phyloP scores from a whole-genome alignment of 352 stramenopile species.

The Globisporangium solare region DNA sequence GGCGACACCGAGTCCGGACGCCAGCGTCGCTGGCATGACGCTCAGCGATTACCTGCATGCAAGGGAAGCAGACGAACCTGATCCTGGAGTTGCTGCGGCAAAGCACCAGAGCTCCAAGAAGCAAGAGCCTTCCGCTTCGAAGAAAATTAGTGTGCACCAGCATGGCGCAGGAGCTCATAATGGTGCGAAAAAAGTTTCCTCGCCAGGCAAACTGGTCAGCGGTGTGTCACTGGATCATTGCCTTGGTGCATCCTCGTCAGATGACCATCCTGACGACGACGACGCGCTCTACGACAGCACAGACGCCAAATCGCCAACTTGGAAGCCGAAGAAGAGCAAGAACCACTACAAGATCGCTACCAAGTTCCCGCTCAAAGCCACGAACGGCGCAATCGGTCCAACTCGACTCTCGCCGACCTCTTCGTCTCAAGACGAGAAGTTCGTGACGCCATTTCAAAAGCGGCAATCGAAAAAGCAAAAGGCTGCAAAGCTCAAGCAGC shows the following conservation, averaged over 20 bases:
- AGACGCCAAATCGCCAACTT: conserved; percentile 25
- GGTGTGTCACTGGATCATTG: conserved; percentile 68
- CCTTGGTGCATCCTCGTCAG: conserved; percentile 29
- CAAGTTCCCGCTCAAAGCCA: conserved; percentile 5
- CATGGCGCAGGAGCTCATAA: conserved; percentile 1
- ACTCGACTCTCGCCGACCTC: neutral
- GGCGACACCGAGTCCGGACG: conserved; percentile 19
- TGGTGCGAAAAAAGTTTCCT: conserved; percentile 17
- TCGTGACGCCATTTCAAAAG: conserved; percentile 40
- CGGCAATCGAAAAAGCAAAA: conserved; percentile 43
- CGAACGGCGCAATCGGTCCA: conserved; percentile 7
- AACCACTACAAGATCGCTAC: conserved; percentile 11
- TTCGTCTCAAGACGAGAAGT: conserved; percentile 11
- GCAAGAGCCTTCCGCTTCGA: conserved; percentile 3
- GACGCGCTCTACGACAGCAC: conserved; percentile 11
- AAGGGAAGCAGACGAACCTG: conserved; percentile 10
- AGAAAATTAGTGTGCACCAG: conserved; percentile 8
- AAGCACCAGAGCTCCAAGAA: conserved; percentile 5
- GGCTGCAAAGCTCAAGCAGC: conserved; percentile 31
- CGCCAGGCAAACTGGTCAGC: conserved; percentile 25
- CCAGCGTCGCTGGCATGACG: conserved; percentile 40
- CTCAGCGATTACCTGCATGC: conserved; percentile 57
- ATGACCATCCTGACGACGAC: conserved; percentile 3
- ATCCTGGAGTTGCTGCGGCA: neutral
- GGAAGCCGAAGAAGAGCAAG: conserved; percentile 34